Evolutionary conservation across 179 eudicot genomes (phyloP), one percentile per base, ranked within the genome.

Genomic region (Corrigiola litoralis): DNA sequence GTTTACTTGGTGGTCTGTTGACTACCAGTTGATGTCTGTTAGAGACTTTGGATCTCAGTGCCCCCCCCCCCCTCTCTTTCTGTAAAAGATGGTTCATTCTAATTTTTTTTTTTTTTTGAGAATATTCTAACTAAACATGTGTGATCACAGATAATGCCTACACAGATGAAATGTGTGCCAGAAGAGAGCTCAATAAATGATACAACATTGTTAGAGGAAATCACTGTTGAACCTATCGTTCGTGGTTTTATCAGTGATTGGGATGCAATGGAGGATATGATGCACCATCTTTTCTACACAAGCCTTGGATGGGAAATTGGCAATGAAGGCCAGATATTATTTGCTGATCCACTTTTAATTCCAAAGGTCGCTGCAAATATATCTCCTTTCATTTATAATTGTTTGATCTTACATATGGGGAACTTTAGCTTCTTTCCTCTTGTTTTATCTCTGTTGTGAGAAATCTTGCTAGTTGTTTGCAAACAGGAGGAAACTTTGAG

Each of bases 281-380:
- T 94, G 77, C 84, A 81, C 72, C 94, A 94, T 75, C 89, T 90
- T 63, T 63, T 90, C 20, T 90, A 94, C 62, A 58, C 70, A 28
- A 84, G 85, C 56, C 85, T 94, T 71, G 99, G 97, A 44, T 94
- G 99, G 99, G 99, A 94, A 70, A 80, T 90, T 13, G 99, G 97
- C 45, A 87, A 90, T 68, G 99, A 94, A 82, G 97, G 99, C 20
- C 95, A 94, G 47, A 94, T 94, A 67, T 72, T 94, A 67, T 94
- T 94, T 67, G 85, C 99, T 8, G 99, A 94, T 54, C 99, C 99
- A 46, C 94, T 94, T 38, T 77, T 83, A 44, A 90, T 90, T 67
- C 99, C 97, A 8, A 94, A 94, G 98, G 98, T 89, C 45, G 31
- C 56, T 52, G 51, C 44, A 58, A 62, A 24, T 47, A 32, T 41